phyloP scores from a whole-genome alignment of 2,329 filamentous ascomycete species.

The Botrytis paeoniae region DNA sequence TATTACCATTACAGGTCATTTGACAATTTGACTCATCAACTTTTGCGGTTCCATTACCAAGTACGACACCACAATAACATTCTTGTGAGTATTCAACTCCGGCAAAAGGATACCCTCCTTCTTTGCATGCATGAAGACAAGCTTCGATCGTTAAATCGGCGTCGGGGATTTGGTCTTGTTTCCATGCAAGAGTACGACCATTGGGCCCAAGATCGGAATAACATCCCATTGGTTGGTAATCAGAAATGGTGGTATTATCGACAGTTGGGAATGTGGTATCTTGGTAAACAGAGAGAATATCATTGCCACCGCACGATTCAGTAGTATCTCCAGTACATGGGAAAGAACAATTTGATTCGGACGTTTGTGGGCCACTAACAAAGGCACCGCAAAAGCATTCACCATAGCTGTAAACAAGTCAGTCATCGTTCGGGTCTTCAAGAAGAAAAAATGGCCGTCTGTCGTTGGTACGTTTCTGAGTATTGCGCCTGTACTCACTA shows the following conservation, averaged over 20 bases:
- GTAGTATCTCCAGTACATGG: conserved; percentile 31
- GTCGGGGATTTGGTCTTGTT: conserved; percentile 36
- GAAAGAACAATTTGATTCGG: conserved; percentile 30
- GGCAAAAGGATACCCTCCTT: conserved; percentile 40
- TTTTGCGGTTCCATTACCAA: conserved; percentile 35
- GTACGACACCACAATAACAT: conserved; percentile 43
- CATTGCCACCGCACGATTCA: conserved; percentile 32
- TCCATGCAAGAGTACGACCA: conserved; percentile 35
- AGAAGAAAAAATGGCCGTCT: background rate
- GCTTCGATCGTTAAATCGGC: conserved; percentile 37
- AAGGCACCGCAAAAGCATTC: conserved; percentile 39
- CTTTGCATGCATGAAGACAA: conserved; percentile 41
- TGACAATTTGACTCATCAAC: conserved; percentile 28
- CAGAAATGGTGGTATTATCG: conserved; percentile 32
- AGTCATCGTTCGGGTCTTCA: background rate
- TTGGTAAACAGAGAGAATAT: conserved; percentile 37
- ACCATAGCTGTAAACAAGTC: conserved; percentile 25
- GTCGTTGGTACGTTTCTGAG: background rate
- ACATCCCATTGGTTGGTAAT: conserved; percentile 40
- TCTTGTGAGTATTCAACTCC: conserved; percentile 42
- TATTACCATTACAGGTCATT: conserved; percentile 36
- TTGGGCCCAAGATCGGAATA: conserved; percentile 40
- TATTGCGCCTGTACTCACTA: conserved; percentile 26
- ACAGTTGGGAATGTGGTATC: conserved; percentile 38
- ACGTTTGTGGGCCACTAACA: conserved; percentile 34